Evolutionary conservation across 139 green algal species (phyloP).

Genomic region (Pleodorina starrii): DNA sequence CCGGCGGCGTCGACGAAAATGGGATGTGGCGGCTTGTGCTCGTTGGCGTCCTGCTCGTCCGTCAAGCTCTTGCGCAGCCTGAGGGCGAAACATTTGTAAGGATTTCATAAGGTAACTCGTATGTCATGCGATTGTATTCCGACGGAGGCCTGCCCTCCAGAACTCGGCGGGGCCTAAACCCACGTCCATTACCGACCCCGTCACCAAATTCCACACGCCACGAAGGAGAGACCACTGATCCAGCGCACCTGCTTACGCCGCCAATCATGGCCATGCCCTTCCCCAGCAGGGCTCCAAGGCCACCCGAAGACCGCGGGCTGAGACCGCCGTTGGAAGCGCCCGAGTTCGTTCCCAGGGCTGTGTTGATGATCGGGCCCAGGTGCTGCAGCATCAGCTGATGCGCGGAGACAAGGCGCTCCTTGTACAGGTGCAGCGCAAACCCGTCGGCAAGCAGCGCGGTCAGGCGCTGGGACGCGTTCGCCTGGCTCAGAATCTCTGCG

Average conservation of each 20-base stretch:
- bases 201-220: too few species aligned
- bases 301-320: not conserved
- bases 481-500: constrained; percentile 21
- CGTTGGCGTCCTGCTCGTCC: not conserved
- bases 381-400: constrained; percentile 18
- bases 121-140: too few species aligned
- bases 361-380: not conserved
- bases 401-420: constrained; percentile 4
- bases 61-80: constrained; percentile 23
- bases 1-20: constrained; percentile 1
- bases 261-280: constrained; percentile 38
- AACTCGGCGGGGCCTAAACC: too few species aligned
- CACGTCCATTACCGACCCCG: too few species aligned
- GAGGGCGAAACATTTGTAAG: too few species aligned
- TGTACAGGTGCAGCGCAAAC: constrained; percentile 41
- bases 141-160: too few species aligned
- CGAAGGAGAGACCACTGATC: too few species aligned
- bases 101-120: too few species aligned
- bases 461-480: not conserved
- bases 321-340: not conserved
- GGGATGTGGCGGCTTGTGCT: not conserved
- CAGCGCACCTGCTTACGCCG: not conserved
- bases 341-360: not conserved
- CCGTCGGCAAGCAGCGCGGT: constrained; percentile 23
- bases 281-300: constrained; percentile 22